Evolutionary conservation across 305 asterid genomes (phyloP).

Genomic region (Solanum hybrid): DNA sequence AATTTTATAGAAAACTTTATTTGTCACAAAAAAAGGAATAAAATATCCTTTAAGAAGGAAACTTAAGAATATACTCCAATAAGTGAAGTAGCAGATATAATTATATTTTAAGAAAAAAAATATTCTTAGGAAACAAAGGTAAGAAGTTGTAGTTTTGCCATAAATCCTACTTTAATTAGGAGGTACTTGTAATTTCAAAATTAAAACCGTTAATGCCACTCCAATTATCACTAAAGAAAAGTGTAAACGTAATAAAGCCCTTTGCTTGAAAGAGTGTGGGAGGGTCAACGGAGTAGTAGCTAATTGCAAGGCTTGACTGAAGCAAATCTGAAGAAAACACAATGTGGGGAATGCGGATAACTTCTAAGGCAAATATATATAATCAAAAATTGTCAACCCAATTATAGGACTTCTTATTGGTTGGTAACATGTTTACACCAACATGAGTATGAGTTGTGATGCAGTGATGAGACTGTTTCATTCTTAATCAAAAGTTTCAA

Average conservation of each 20-base stretch:
- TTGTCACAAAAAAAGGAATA: too few relatives aligned
- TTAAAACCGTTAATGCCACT: background rate
- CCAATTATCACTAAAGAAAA: background rate
- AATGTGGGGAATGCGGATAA: background rate
- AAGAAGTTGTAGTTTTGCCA: background rate
- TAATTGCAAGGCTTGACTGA: background rate
- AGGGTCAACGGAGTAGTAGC: background rate
- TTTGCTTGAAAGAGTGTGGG: background rate
- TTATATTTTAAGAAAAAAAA: too few relatives aligned
- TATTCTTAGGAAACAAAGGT: background rate
- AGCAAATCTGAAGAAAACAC: background rate
- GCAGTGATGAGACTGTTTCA: too few relatives aligned
- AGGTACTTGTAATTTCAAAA: background rate
- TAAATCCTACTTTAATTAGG: background rate
- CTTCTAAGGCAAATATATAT: background rate
- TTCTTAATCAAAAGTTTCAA: too few relatives aligned
- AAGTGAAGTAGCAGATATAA: background rate
- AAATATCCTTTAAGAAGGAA: too few relatives aligned
- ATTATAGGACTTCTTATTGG: background rate
- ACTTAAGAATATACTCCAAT: too few relatives aligned
- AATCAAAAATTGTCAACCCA: background rate
- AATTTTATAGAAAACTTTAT: too few relatives aligned
- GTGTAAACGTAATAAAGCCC: background rate
- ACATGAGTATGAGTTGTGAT: background rate
- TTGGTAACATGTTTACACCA: background rate